A percentile compares a stretch with the other conserved stretches of the same genome.
Evolutionary conservation across 2,329 filamentous ascomycete genomes (phyloP).

Genomic region (Fusarium sp.): DNA sequence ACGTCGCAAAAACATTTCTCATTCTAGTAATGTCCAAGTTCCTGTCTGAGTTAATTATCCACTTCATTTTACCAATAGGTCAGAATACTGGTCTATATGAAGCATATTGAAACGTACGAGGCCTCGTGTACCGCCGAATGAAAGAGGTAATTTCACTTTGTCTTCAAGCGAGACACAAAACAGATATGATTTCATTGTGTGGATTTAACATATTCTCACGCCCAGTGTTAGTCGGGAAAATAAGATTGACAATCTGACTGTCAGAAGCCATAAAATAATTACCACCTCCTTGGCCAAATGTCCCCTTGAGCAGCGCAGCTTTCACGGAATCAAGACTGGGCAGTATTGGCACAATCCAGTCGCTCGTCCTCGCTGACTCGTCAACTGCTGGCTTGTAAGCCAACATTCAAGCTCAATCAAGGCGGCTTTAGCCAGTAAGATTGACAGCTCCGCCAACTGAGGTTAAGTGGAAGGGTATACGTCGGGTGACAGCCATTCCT

Average conservation of each 20-base stretch:
- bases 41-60: too few species aligned
- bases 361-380: background rate
- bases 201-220: too few species aligned
- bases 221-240: too few species aligned
- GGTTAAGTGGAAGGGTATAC: constrained; percentile 54
- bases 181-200: too few species aligned
- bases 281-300: background rate
- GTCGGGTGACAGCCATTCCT: constrained; percentile 32
- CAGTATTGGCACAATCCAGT: background rate
- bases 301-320: background rate
- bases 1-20: background rate
- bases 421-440: constrained; percentile 25
- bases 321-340: background rate
- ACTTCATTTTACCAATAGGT: background rate
- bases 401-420: background rate
- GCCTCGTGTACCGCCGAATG: too few species aligned
- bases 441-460: constrained; percentile 45
- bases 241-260: background rate
- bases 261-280: background rate
- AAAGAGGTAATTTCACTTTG: too few species aligned
- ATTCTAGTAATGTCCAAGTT: background rate
- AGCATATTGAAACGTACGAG: too few species aligned
- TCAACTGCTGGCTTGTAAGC: background rate
- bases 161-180: too few species aligned
- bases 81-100: too few species aligned